phyloP scores from a whole-genome alignment of 192 early-diverging fungal genomes.

The Fimicolochytrium jonesii region DNA sequence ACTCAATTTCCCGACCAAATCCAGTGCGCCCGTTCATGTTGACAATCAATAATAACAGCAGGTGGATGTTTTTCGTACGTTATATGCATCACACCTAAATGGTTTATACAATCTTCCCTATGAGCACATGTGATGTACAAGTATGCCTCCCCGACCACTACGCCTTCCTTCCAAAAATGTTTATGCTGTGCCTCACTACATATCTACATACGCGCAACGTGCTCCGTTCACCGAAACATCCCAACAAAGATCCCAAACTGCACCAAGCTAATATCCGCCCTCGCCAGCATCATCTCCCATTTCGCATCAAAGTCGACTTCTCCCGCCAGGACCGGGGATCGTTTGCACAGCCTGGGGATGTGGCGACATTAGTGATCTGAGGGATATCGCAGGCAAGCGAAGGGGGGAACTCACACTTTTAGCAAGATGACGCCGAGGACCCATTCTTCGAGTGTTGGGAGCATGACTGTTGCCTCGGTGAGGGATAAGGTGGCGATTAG shows the following conservation, averaged over 20 bases:
- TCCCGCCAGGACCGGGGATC: background rate
- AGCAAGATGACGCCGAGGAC: background rate
- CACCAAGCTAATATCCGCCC: background rate
- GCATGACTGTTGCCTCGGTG: background rate
- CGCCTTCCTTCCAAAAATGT: too few species aligned
- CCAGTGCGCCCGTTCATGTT: too few species aligned
- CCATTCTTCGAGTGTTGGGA: conserved; percentile 7
- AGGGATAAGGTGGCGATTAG: conserved; percentile 3
- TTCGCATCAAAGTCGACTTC: background rate
- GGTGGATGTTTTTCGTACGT: too few species aligned
- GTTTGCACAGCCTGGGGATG: background rate
- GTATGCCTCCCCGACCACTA: too few species aligned
- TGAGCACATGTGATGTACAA: too few species aligned
- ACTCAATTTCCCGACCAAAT: too few species aligned
- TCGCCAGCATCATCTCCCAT: background rate
- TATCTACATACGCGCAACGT: too few species aligned
- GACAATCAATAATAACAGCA: too few species aligned
- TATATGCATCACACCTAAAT: too few species aligned
- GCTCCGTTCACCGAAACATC: background rate
- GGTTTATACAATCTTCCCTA: too few species aligned
- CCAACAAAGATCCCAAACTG: background rate
- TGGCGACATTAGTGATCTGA: background rate
- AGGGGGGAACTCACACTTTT: background rate
- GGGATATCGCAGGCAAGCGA: background rate
- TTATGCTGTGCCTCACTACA: too few species aligned